Percentiles rank a stretch among this genome's conserved stretches.
Conservation (phyloP, 2,329 filamentous ascomycete genomes). For the Volutella citrinella region DNA sequence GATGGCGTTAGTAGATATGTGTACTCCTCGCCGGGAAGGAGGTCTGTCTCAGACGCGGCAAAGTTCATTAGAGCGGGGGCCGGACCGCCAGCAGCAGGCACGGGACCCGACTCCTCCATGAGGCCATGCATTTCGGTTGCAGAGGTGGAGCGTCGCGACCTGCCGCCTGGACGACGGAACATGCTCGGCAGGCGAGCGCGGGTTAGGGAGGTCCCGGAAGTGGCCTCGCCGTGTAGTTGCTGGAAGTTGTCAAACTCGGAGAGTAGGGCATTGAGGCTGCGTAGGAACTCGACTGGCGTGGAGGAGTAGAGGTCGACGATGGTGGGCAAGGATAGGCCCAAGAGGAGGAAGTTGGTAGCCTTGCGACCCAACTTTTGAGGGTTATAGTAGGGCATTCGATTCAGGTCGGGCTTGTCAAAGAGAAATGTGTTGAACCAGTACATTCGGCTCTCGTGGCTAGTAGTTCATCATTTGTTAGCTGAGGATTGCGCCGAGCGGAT, state of each 20-base stretch:
- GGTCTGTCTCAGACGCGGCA: slow-evolving; percentile 59
- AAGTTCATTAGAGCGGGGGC: slow-evolving; percentile 53
- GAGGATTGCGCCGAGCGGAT: not conserved
- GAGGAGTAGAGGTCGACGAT: slow-evolving; percentile 84
- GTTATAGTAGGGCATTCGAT: slow-evolving; percentile 82
- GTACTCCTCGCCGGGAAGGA: slow-evolving; percentile 83
- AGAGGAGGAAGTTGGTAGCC: slow-evolving; percentile 88
- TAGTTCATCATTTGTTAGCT: slow-evolving; percentile 1
- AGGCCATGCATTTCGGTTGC: slow-evolving; percentile 39
- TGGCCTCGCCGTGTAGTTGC: slow-evolving; percentile 76
- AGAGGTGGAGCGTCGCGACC: slow-evolving; percentile 55
- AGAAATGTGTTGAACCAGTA: slow-evolving; percentile 99
- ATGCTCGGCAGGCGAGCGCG: slow-evolving; percentile 79
- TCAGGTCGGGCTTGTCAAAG: slow-evolving; percentile 78
- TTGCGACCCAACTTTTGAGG: slow-evolving; percentile 80
- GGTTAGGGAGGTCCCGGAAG: slow-evolving; percentile 66
- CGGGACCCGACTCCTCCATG: slow-evolving; percentile 28
- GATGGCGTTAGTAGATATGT: slow-evolving; percentile 84
- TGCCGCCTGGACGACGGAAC: slow-evolving; percentile 66
- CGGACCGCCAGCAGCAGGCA: slow-evolving; percentile 22
- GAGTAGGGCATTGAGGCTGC: slow-evolving; percentile 79
- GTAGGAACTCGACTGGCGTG: slow-evolving; percentile 80
- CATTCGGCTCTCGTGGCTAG: slow-evolving; percentile 84
- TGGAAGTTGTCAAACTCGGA: slow-evolving; percentile 94
- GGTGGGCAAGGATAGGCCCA: slow-evolving; percentile 86